phyloP scores from a whole-genome alignment of 2,329 filamentous ascomycete species.

The Phaeosphaeriaceae sp. region DNA sequence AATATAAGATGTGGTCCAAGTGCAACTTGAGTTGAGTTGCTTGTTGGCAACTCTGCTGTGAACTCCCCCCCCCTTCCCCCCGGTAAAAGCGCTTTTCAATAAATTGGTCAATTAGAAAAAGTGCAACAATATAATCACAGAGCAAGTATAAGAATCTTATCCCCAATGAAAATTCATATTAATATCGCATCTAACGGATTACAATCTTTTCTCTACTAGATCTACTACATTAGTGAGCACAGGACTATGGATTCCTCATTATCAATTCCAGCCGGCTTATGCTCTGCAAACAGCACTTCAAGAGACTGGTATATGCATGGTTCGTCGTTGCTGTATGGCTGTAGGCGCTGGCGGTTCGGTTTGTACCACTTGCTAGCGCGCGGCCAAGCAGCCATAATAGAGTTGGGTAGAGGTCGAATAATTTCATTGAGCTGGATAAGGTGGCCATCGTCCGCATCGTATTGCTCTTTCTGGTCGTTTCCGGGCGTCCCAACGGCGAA shows the following conservation, averaged over 20 bases:
- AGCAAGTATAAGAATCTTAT: too few relatives aligned
- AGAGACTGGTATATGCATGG: constrained; percentile 16
- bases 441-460: constrained; percentile 36
- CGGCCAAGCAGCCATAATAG: constrained; percentile 31
- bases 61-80: too few relatives aligned
- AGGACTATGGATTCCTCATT: constrained; percentile 31
- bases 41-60: too few relatives aligned
- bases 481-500: constrained; percentile 28
- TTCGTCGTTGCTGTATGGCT: constrained; percentile 17
- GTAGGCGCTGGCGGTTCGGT: constrained; percentile 27
- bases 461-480: constrained; percentile 21
- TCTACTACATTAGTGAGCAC: constrained; percentile 29
- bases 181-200: too few relatives aligned
- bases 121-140: too few relatives aligned
- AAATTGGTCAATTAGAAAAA: too few relatives aligned
- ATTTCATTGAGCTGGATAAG: constrained; percentile 31
- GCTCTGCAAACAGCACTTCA: constrained; percentile 30
- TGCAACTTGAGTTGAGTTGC: too few relatives aligned
- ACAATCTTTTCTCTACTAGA: too few relatives aligned
- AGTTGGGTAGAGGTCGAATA: constrained; percentile 33
- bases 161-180: too few relatives aligned
- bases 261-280: constrained; percentile 29
- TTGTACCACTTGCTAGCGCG: constrained; percentile 33
- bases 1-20: too few relatives aligned
- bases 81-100: too few relatives aligned